Evolutionary conservation across 805 yeast genomes (phyloP).

Genomic region (Ogataea nakhonphanomensis): DNA sequence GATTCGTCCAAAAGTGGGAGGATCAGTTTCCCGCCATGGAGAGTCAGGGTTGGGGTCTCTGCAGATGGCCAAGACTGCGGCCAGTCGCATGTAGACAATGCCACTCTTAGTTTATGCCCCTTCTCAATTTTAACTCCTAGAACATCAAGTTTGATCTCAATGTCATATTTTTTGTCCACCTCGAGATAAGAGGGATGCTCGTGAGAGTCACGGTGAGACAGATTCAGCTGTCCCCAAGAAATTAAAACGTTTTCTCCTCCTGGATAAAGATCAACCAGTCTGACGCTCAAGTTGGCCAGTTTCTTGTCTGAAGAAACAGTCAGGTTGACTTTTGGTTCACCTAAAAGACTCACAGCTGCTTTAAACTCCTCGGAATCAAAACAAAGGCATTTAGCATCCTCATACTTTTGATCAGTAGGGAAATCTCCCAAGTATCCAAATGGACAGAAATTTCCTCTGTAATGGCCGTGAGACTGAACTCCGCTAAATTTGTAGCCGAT

Average conservation of each 20-base stretch:
- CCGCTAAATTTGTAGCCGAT: constrained; percentile 30
- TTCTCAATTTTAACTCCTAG: constrained; percentile 34
- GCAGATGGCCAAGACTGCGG: constrained; percentile 47
- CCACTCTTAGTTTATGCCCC: constrained; percentile 39
- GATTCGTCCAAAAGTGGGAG: constrained; percentile 30
- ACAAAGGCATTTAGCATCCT: constrained; percentile 38
- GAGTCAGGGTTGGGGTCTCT: constrained; percentile 36
- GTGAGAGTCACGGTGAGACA: constrained; percentile 40
- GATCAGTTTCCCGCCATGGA: constrained; percentile 31
- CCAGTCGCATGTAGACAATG: constrained; percentile 46
- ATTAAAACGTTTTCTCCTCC: constrained; percentile 34
- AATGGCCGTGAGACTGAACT: constrained; percentile 38
- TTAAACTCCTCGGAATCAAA: constrained; percentile 33
- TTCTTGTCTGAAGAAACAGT: constrained; percentile 35
- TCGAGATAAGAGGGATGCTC: constrained; percentile 38
- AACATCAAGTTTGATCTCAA: constrained; percentile 37
- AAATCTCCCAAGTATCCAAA: constrained; percentile 46
- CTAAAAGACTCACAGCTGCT: constrained; percentile 31
- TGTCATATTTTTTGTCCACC: constrained; percentile 33
- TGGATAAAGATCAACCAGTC: constrained; percentile 41
- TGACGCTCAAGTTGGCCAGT: constrained; percentile 38
- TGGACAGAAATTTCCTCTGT: constrained; percentile 46
- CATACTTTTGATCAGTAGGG: constrained; percentile 42
- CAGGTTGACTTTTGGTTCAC: constrained; percentile 36
- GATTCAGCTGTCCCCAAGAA: constrained; percentile 46